phyloP scores from a whole-genome alignment of 768 basidiomycete genomes.

The Lactarius quietus region DNA sequence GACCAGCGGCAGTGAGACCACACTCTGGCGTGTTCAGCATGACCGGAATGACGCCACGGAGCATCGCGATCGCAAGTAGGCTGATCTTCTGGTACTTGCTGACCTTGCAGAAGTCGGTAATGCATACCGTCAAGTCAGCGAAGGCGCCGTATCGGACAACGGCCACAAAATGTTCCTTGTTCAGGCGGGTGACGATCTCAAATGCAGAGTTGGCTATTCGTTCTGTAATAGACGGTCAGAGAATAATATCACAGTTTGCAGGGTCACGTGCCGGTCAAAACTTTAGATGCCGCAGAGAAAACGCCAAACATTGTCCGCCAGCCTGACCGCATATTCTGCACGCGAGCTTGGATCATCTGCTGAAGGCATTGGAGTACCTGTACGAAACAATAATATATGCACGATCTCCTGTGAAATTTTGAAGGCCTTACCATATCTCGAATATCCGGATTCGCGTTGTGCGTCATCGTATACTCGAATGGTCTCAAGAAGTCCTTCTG shows the following conservation, averaged over 20 bases:
- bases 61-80: conserved; percentile 93
- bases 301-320: conserved; percentile 99
- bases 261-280: conserved; percentile 63
- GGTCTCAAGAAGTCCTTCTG: conserved; percentile 99
- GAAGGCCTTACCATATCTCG: conserved; percentile 77
- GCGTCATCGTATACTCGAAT: conserved; percentile 96
- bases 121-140: conserved; percentile 93
- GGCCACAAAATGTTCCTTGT: conserved; percentile 85
- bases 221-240: conserved; percentile 46
- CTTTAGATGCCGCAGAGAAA: conserved; percentile 94
- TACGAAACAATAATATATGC: not conserved
- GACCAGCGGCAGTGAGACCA: conserved; percentile 35
- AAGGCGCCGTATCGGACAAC: conserved; percentile 94
- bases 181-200: conserved; percentile 89
- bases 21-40: conserved; percentile 86
- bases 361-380: conserved; percentile 96
- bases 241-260: conserved; percentile 12
- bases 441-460: conserved; percentile 93
- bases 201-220: conserved; percentile 91
- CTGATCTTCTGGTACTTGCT: conserved; percentile 99
- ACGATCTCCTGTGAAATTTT: not conserved
- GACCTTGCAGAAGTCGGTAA: conserved; percentile 99
- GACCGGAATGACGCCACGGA: conserved; percentile 86
- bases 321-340: conserved; percentile 93
- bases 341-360: conserved; percentile 96